Evolutionary conservation across 371 early-diverging fungal species (phyloP).

Genomic region (Apophysomyces variabilis): DNA sequence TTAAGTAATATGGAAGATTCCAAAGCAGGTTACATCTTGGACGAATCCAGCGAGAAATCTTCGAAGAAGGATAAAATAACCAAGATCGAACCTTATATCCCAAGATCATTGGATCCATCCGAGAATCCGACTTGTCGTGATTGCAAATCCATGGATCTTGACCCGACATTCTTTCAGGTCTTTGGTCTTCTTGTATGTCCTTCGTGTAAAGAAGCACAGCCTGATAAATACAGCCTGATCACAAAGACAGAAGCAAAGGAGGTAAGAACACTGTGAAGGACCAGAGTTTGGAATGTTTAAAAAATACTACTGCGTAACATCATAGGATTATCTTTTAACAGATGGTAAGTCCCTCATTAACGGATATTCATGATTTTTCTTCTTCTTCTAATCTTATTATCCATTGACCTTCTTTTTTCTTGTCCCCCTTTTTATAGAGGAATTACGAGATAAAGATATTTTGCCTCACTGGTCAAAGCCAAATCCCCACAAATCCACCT

Average conservation of each 20-base stretch:
- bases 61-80: conserved; percentile 27
- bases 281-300: background rate
- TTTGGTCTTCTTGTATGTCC: conserved; percentile 78
- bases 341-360: conserved; percentile 56
- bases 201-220: conserved; percentile 70
- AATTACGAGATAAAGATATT: conserved; percentile 78
- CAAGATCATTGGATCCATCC: conserved; percentile 62
- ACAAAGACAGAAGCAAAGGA: conserved; percentile 94
- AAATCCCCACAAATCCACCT: conserved; percentile 94
- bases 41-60: conserved; percentile 47
- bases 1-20: conserved; percentile 37
- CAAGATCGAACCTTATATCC: conserved; percentile 49
- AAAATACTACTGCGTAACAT: background rate
- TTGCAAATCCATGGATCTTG: conserved; percentile 81
- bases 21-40: conserved; percentile 66
- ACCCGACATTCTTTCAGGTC: conserved; percentile 69
- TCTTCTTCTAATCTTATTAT: no score
- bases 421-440: conserved; percentile 50
- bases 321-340: conserved; percentile 86
- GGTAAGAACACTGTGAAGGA: conserved; percentile 29
- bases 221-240: conserved; percentile 88
- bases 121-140: conserved; percentile 76
- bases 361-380: background rate
- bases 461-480: conserved; percentile 89
- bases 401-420: background rate